Evolutionary conservation across 2,329 filamentous ascomycete genomes (phyloP).

Genomic region (Drechslerella dactyloides): DNA sequence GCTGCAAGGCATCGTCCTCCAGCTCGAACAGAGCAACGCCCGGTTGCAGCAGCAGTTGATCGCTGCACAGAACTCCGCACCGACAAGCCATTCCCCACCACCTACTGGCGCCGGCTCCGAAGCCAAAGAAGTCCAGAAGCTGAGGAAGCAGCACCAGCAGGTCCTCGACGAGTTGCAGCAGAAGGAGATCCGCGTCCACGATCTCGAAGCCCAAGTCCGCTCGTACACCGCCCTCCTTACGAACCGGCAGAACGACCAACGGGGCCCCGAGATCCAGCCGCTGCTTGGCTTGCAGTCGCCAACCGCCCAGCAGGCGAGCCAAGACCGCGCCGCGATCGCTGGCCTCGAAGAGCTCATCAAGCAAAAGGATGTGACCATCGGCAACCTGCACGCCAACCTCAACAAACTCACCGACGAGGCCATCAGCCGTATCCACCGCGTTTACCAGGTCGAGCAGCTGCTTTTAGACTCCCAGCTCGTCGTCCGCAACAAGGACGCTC

Average conservation of each 20-base stretch:
- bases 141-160: conserved; percentile 49
- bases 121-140: conserved; percentile 28
- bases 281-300: conserved; percentile 19
- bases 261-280: conserved; percentile 24
- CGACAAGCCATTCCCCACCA: conserved; percentile 35
- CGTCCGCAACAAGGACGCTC: conserved; percentile 43
- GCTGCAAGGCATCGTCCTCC: conserved; percentile 36
- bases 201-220: conserved; percentile 47
- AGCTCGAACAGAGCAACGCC: conserved; percentile 35
- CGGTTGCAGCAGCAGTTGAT: conserved; percentile 36
- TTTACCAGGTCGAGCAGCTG: conserved; percentile 49
- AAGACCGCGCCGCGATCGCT: conserved; percentile 21
- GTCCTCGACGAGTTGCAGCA: conserved; percentile 40
- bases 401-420: conserved; percentile 49
- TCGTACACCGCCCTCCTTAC: conserved; percentile 35
- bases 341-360: conserved; percentile 45
- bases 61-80: conserved; percentile 26
- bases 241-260: conserved; percentile 34
- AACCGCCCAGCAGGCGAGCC: conserved; percentile 1
- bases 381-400: conserved; percentile 44
- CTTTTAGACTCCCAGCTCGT: conserved; percentile 43
- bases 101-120: conserved; percentile 23
- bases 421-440: conserved; percentile 43
- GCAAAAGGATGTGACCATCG: conserved; percentile 46
- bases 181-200: conserved; percentile 48